These are phyloP conservation scores for Leonotis leonurus DNA, from an alignment of 257 asterid genomes.

Conservation along the genomic window DNA sequence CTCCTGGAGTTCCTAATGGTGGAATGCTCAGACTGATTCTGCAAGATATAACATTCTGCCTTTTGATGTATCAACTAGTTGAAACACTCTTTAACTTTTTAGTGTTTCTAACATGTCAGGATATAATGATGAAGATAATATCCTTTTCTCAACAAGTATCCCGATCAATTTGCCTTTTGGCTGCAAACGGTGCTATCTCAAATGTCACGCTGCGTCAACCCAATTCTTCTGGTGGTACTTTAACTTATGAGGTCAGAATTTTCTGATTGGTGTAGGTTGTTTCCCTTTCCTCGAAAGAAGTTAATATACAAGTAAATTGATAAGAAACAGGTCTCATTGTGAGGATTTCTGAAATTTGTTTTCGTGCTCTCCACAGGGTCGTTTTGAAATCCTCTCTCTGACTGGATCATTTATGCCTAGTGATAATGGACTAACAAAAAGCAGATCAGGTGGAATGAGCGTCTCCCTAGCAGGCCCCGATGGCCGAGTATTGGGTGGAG, in stretches of 20 bases:
- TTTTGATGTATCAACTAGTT: too few species aligned
- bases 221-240: constrained; percentile 90
- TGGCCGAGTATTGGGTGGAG: constrained; percentile 89
- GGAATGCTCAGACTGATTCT: not conserved
- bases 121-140: constrained; percentile 72
- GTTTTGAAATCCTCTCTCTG: constrained; percentile 71
- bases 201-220: constrained; percentile 84
- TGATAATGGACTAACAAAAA: constrained; percentile 66
- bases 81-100: too few species aligned
- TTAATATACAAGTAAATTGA: not conserved
- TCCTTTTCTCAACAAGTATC: constrained; percentile 87
- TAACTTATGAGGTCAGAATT: constrained; percentile 79
- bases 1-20: not conserved
- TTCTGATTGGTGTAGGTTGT: too few species aligned
- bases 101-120: constrained; percentile 41
- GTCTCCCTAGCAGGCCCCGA: constrained; percentile 84
- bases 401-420: constrained; percentile 71
- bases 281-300: not conserved
- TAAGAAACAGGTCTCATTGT: too few species aligned
- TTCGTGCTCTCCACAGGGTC: constrained; percentile 56
- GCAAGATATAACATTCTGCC: not conserved
- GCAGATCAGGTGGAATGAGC: constrained; percentile 90
- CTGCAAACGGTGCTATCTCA: constrained; percentile 83
- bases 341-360: too few species aligned
- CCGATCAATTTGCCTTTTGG: constrained; percentile 73